Base-by-base conservation (phyloP, 768 basidiomycete species). In the Termitomyces sp. region DNA sequence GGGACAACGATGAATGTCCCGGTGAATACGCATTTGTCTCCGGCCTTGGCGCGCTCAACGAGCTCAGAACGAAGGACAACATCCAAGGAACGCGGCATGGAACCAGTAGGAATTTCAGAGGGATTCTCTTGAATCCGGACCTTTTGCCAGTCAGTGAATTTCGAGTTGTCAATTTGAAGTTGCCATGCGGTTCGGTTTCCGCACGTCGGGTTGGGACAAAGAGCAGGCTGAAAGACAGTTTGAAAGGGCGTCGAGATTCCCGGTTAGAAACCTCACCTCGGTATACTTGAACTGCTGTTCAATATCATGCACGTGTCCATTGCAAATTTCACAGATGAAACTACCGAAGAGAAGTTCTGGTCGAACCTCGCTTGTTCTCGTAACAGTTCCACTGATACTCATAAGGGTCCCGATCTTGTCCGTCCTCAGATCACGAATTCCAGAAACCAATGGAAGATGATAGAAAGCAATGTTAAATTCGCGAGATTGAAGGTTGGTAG, bases 221-320 rank as follows among this genome's bases (percentile, higher is more conserved):
- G 75, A 51, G 84, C 84, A 11, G 97, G 97, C 93, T 98, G 59
- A 10, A 59, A 58, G 50, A 27, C 17, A 25, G 11, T 19, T 40
- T 40, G 16, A 39, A 8, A 51, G 37, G 17, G 11, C 6, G 7
- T 39, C n/a, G 11, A 14, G 28, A 51, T 19, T 12, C 6, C 3
- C 39, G 10, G 39, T 40, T 27, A 39, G 37, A 27, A 40, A 27
- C 6, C 72, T 32, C 62, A 94, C 94, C 78, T 98, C 97, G 19
- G 97, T 99, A 69, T 98, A 98, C 69, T 98, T 99, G 82, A 99
- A 99, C 68, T 99, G 97, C 68, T 99, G 97, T 68, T 99, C 97
- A 47, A 99, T 86, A 66, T 98, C 96, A 54, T 88, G 83, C 25
- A 98, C 88, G 11, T 88, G 76, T 30, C 89, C 91, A 45, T 83